Base-by-base conservation (phyloP, 116 monocot genomes). In the Dioscorea cayenensis region DNA sequence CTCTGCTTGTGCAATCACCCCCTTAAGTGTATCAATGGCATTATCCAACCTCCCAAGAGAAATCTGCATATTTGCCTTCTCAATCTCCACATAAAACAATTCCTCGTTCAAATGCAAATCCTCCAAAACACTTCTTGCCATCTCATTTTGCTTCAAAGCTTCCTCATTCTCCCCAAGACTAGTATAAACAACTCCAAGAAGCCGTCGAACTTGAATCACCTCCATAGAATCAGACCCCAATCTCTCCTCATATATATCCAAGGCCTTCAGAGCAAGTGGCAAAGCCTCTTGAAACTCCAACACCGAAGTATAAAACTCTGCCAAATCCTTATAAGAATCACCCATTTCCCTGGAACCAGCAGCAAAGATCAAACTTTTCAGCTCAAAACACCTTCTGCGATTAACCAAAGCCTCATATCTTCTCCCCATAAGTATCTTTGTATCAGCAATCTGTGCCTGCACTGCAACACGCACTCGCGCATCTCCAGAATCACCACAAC, bases 71-170 rank as follows among this genome's bases (percentile, higher is more conserved):
- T 76, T 80, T 25, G 88, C 76, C 2, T 60, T 67, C 50, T 88
- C 84, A 59, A 79, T 84, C 21, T 80, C 84, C 13, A 38, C 76
- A 29, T 69, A 63, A 22, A 77, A 51, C 59, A 79, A 17, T 43
- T 84, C 82, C 19, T 65, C 21, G 20, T 76, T 74, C 63, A 82
- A 23, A 13, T 49, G 61, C 51, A 82, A 75, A 65, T 73, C 25
- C 61, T 63, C 63, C 49, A 79, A 77, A 14, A 74, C 65, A 51
- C 21, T 66, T 60, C 71, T 66, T 3, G 77, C 72, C 16, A 79
- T 49, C 75, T 84, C 88, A n/a, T 75, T 77, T 58, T 88, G 82
- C 36, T 72, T 61, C 75, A 88, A 29, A 21, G 82, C 84, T 58
- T 82, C 59, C 43, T 71, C 82, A 77, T 79, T 69, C 70, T 82